Base-by-base conservation (phyloP, 2,329 filamentous ascomycete genomes). In the Colletotrichum filicis region DNA sequence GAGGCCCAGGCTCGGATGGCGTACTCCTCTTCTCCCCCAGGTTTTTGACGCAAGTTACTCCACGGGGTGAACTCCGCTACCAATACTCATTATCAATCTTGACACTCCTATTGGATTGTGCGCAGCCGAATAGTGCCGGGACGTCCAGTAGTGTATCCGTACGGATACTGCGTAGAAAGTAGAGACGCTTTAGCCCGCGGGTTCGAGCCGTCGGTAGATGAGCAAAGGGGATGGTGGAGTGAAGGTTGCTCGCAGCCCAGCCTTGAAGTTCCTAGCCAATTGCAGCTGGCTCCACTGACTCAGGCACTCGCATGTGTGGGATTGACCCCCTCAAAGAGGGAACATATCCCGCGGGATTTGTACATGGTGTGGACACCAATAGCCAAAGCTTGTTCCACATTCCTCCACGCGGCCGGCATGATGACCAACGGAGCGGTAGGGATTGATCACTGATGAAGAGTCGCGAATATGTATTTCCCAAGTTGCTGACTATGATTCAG, bases 291-390 rank as follows among this genome's bases (percentile, higher is more conserved):
- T 58, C 22, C 35, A 46, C 53, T 42, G 63, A 58, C 35, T 67
- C 64, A 46, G 53, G 16, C n/a, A 61, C 66, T 63, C 46, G 57
- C 66, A 46, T 42, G 53, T 7, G 49, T 42, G 66, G 66, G 22
- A 24, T 19, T 62, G 14, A 52, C 11, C 55, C 37, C 4, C 66
- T 32, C 1, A n/a, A 56, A 55, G 5, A 7, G 32, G 66, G 14
- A 63, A 46, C 2, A 14, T 42, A 56, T 22, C 1, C 66, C 66
- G 58, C 66, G 66, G 66, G 24, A 22, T 26, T 24, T 16, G 4
- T 16, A 7, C 7, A 26, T 26, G 19, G n/a, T 52, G 49, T 14
- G 49, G 11, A 9, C 9, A 22, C 24, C 42, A 11, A 14, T 28
- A 42, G 35, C 35, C 35, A 19, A 61, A 61, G 42, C 56, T 67